phyloP scores from a whole-genome alignment of 106 monocot genomes.

The Cymbidium sinense region DNA sequence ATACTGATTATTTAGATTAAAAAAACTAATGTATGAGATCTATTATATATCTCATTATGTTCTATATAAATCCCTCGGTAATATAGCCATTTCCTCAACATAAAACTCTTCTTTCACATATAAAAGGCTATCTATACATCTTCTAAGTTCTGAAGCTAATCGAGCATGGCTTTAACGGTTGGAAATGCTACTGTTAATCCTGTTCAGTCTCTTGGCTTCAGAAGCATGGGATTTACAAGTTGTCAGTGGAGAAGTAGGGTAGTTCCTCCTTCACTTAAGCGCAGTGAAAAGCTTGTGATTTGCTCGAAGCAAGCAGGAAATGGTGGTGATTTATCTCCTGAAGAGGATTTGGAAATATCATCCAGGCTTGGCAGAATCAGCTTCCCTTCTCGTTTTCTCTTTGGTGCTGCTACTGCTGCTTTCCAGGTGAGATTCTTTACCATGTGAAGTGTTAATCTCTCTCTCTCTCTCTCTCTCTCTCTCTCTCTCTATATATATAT shows the following conservation, averaged over 20 bases:
- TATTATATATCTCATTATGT: too few relatives aligned
- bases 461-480: too few relatives aligned
- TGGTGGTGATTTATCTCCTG: not conserved
- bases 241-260: not conserved
- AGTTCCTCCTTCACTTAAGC: not conserved
- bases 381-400: too few relatives aligned
- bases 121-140: too few relatives aligned
- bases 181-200: not conserved
- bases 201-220: not conserved
- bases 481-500: too few relatives aligned
- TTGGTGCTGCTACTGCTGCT: constrained; percentile 5
- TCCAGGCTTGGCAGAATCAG: constrained; percentile 1
- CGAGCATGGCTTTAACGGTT: not conserved
- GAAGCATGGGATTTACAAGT: not conserved
- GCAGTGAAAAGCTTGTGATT: not conserved
- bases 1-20: too few relatives aligned
- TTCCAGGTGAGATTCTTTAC: not conserved
- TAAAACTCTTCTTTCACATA: too few relatives aligned
- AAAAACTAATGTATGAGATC: too few relatives aligned
- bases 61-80: too few relatives aligned
- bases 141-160: too few relatives aligned
- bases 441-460: too few relatives aligned
- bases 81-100: too few relatives aligned
- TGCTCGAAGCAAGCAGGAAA: not conserved
- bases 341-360: not conserved